phyloP scores from a whole-genome alignment of 495 filamentous ascomycete genomes.

The Staphylotrichum longicolle region DNA sequence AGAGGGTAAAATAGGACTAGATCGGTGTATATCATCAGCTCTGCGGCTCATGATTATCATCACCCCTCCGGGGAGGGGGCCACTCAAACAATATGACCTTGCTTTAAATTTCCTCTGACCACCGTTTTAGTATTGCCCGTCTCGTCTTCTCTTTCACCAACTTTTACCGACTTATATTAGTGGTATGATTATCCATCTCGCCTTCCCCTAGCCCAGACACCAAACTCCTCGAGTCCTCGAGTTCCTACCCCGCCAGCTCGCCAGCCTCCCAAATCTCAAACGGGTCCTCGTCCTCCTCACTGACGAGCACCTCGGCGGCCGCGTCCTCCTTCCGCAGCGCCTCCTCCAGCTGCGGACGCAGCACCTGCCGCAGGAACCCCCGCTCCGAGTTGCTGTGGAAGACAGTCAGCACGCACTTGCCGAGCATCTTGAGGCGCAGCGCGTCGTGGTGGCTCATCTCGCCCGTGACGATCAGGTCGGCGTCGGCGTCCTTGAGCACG shows the following conservation, averaged over 20 bases:
- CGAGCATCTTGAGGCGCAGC: conserved; percentile 79
- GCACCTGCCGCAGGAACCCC: conserved; percentile 67
- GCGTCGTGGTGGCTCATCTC: conserved; percentile 93
- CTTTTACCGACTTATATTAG: neutral
- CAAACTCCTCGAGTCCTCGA: no score
- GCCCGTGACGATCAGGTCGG: conserved; percentile 84
- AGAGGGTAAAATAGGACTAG: no score
- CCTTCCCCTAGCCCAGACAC: neutral
- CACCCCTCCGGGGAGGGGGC: no score
- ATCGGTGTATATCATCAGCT: no score
- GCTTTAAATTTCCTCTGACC: no score
- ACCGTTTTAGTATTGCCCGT: no score
- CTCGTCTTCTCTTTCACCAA: neutral
- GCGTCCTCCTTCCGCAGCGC: conserved; percentile 51
- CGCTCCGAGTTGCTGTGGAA: conserved; percentile 93
- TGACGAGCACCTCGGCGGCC: conserved; percentile 64
- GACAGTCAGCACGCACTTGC: conserved; percentile 77
- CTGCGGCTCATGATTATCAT: no score
- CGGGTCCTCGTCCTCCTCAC: conserved; percentile 72
- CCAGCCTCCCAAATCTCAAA: conserved; percentile 48
- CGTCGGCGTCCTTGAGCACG: conserved; percentile 63
- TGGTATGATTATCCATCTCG: no score
- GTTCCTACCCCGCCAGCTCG: no score
- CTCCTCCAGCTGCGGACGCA: conserved; percentile 62
- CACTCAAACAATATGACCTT: no score